Conservation (phyloP, 176 grass and related monocot species). For the Paspalum vaginatum region DNA sequence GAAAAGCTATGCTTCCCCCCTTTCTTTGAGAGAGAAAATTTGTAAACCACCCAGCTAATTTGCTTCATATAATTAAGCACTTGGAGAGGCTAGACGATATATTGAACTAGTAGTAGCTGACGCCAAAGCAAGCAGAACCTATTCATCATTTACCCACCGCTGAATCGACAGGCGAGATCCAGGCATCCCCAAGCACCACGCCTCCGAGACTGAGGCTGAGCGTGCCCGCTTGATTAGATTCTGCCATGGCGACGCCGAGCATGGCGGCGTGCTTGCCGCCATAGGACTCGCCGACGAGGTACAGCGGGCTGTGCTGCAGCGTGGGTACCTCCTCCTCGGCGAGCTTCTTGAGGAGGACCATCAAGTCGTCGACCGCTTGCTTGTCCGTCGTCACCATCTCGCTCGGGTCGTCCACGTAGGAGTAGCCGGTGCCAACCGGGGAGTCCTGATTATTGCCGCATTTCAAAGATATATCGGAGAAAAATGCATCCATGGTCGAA, state of each 20-base stretch:
- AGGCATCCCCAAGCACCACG: not conserved
- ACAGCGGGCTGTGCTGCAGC: slow-evolving; percentile 42
- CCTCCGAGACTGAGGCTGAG: not conserved
- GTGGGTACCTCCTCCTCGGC: not conserved
- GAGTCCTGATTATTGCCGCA: no score
- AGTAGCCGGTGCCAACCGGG: not conserved
- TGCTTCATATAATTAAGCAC: no score
- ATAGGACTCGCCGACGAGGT: slow-evolving; percentile 86
- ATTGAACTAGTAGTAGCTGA: no score
- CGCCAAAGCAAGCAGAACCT: no score
- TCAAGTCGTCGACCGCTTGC: not conserved
- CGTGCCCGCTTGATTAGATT: not conserved
- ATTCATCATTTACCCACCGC: not conserved
- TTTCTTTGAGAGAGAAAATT: no score
- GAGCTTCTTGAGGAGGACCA: not conserved
- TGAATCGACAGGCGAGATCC: not conserved
- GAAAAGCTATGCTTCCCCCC: no score
- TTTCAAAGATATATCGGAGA: no score
- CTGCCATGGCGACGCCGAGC: not conserved
- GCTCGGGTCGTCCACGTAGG: not conserved
- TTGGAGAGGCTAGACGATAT: no score
- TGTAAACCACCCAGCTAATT: no score
- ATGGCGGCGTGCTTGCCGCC: slow-evolving; percentile 77
- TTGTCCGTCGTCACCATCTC: not conserved
- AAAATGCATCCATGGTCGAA: no score